Evolutionary conservation across 192 early-diverging fungal genomes (phyloP), one percentile per base, ranked within the genome.

Genomic region (Coemansia sp.): DNA sequence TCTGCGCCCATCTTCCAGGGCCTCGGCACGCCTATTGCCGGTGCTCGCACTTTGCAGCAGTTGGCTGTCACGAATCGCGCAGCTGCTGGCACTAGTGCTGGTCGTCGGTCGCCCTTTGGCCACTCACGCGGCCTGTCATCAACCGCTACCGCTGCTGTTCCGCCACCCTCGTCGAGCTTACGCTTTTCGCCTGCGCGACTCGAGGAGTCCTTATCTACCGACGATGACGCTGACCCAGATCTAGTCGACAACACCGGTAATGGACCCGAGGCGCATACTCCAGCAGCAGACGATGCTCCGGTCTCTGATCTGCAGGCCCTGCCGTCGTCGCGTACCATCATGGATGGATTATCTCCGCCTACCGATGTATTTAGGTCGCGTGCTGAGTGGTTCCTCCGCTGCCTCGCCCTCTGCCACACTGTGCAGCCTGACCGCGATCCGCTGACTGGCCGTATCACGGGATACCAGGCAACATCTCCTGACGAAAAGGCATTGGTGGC

Each of bases 401-500:
- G 91, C 46, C 87, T 96, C 71, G 90, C 90, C 4, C 77, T 95
- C 15, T 94, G 93, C 68, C 95, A 95, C 65, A 93, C 89, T 64
- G 90, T 85, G 38, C 86, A 94, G 34, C 93, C 92, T 0, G 92
- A 94, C 66, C 74, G 84, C 31, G 85, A 87, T 71, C 76, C 84
- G 36, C 75, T 85, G 41, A 88, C 85, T 1, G 85, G 87, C 17
- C 73, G 82, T 10, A 80, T 84, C 32, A 89, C 89, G 32, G 84
- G 89, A n/a, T 95, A 94, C 72, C 89, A 91, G 78, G 89, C 90
- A 1, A 86, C 90, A 1, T 94, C 91, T 12, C 93, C 94, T 12
- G 94, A 95, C 67, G 94, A 95, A 76, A 88, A 90, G 71, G 94
- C 94, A 12, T 74, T 95, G 48, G 91, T 93, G 2, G 88, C 86